These are phyloP conservation scores for Benincasa hispida DNA, from an alignment of 306 rosid species.

Conservation along the genomic window DNA sequence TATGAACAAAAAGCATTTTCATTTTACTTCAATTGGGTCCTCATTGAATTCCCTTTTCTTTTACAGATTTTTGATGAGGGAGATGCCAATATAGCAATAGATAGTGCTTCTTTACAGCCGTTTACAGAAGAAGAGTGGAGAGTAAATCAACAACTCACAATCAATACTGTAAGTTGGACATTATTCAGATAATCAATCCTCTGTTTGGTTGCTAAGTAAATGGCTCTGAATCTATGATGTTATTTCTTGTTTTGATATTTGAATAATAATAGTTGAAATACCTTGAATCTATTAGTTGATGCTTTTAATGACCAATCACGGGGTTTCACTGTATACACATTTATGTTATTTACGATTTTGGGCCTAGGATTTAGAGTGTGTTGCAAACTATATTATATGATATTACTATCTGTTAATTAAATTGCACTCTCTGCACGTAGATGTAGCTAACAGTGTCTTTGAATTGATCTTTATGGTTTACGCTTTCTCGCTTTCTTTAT, in stretches of 20 bases:
- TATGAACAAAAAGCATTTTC: neutral
- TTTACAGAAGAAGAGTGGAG: slow-evolving; percentile 62
- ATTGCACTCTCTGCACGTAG: too few species aligned
- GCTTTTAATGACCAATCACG: too few species aligned
- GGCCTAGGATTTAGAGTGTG: too few species aligned
- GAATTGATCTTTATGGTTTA: too few species aligned
- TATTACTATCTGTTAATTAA: too few species aligned
- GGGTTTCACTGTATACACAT: too few species aligned
- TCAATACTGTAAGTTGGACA: slow-evolving; percentile 39
- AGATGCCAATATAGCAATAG: slow-evolving; percentile 25
- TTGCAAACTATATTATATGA: too few species aligned
- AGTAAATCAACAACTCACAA: slow-evolving; percentile 47
- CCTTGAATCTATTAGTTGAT: too few species aligned
- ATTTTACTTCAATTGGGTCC: neutral
- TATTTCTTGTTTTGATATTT: neutral
- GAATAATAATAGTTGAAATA: too few species aligned
- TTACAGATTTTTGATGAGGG: slow-evolving; percentile 30
- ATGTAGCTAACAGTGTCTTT: too few species aligned
- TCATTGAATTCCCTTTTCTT: neutral
- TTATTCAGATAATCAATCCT: neutral
- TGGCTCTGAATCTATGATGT: neutral
- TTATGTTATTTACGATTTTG: too few species aligned
- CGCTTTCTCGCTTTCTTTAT: too few species aligned
- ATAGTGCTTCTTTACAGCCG: slow-evolving; percentile 66
- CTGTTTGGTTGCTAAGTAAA: neutral